These are phyloP conservation scores for Aspergillus novoparasiticus DNA, from an alignment of 2,329 filamentous ascomycete species.

Conservation along the genomic window DNA sequence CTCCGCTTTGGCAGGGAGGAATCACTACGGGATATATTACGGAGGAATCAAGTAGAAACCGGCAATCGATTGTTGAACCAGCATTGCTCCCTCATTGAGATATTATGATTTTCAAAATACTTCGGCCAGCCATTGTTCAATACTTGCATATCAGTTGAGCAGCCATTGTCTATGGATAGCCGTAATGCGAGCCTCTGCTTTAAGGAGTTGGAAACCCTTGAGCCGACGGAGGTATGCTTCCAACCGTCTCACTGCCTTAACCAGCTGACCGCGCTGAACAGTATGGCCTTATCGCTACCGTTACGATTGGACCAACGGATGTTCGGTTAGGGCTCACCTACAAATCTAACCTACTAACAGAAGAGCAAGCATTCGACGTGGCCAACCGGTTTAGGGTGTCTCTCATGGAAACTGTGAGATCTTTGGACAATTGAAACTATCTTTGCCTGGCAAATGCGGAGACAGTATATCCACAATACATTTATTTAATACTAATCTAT, in stretches of 20 bases:
- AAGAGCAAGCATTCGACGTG: neutral
- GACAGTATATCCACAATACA: too few relatives aligned
- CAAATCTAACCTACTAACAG: neutral
- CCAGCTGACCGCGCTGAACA: neutral
- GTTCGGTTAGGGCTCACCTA: neutral
- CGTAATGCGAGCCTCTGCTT: neutral
- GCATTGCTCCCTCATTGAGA: constrained; percentile 1
- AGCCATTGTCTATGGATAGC: neutral
- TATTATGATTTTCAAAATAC: neutral
- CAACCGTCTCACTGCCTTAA: too few relatives aligned
- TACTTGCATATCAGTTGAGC: constrained; percentile 6
- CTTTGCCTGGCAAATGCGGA: too few relatives aligned
- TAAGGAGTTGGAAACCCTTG: neutral
- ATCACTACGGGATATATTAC: neutral
- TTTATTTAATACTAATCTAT: too few relatives aligned
- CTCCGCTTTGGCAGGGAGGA: neutral
- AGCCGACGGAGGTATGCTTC: constrained; percentile 5
- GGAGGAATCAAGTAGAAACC: neutral
- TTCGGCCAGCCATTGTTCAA: constrained; percentile 2
- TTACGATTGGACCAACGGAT: neutral
- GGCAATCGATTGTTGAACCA: constrained; percentile 1
- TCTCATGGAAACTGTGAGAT: neutral
- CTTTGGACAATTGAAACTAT: too few relatives aligned
- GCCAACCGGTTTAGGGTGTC: neutral
- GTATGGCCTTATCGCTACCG: constrained; percentile 4